A percentile compares a stretch with the other conserved stretches of the same genome.
phyloP scores from a whole-genome alignment of 75 land plant genomes.

The Larix kaempferi region DNA sequence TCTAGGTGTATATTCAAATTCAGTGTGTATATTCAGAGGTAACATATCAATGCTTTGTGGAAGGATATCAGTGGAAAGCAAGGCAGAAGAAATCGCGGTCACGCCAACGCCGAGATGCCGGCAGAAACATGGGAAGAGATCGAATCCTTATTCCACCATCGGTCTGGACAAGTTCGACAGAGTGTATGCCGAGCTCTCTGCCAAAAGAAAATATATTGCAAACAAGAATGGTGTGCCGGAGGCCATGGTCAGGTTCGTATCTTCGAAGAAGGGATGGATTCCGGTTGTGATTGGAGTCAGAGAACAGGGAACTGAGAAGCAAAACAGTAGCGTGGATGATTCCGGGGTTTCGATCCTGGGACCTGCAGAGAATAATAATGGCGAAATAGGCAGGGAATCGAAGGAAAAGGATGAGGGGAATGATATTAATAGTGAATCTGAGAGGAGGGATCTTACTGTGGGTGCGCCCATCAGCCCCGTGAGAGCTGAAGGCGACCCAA shows the following conservation, averaged over 20 bases:
- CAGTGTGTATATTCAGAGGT: too few species aligned
- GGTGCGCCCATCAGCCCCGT: too few species aligned
- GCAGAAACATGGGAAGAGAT: background rate
- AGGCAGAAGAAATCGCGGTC: too few species aligned
- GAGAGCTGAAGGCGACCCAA: too few species aligned
- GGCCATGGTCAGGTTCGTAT: background rate
- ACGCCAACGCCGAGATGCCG: background rate
- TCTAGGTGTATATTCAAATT: too few species aligned
- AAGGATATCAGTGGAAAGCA: too few species aligned
- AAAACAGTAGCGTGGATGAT: too few species aligned
- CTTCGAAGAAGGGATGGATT: background rate
- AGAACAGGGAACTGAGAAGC: too few species aligned
- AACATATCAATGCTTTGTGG: too few species aligned
- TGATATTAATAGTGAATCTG: too few species aligned
- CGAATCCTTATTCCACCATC: slow-evolving; percentile 9
- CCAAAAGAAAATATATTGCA: slow-evolving; percentile 9
- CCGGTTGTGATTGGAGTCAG: background rate
- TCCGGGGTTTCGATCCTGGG: background rate
- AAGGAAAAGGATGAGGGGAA: too few species aligned
- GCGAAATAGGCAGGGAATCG: background rate
- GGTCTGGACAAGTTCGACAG: slow-evolving; percentile 13
- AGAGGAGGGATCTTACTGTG: too few species aligned
- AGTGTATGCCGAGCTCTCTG: slow-evolving; percentile 6
- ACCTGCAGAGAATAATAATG: background rate
- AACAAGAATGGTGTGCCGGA: slow-evolving; percentile 4